These are phyloP conservation scores for Nepenthes alata DNA, from an alignment of 179 eudicot genomes.

Conservation along the genomic window DNA sequence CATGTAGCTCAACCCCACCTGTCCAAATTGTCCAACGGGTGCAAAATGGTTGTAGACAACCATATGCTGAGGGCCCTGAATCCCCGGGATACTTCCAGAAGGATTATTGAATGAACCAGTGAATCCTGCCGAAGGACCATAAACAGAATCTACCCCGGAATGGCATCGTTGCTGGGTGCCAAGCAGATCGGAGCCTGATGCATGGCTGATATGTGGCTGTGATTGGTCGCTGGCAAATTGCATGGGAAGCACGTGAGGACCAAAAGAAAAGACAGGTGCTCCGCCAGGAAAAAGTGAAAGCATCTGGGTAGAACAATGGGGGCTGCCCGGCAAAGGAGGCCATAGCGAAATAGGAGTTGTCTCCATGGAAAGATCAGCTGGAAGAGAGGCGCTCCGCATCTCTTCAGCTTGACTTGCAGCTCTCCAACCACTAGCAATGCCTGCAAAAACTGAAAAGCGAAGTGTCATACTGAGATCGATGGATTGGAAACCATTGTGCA, in stretches of 20 bases:
- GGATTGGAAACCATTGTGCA: no score
- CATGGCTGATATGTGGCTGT: slow-evolving; percentile 48
- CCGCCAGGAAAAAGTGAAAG: slow-evolving; percentile 69
- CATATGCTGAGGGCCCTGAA: slow-evolving; percentile 88
- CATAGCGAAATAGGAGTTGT: slow-evolving; percentile 80
- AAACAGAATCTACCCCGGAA: slow-evolving; percentile 77
- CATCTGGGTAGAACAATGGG: slow-evolving; percentile 64
- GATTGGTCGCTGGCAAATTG: slow-evolving; percentile 56
- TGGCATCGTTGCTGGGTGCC: slow-evolving; percentile 86
- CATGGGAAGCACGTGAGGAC: slow-evolving; percentile 35
- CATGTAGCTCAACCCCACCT: slow-evolving; percentile 95
- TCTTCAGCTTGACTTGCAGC: slow-evolving; percentile 52
- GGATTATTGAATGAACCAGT: slow-evolving; percentile 74
- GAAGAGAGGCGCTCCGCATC: slow-evolving; percentile 65
- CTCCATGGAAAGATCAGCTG: slow-evolving; percentile 95
- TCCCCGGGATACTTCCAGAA: slow-evolving; percentile 75
- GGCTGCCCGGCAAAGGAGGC: slow-evolving; percentile 91
- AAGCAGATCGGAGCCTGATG: slow-evolving; percentile 47
- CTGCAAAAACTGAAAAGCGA: slow-evolving; percentile 22
- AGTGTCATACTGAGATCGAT: background rate
- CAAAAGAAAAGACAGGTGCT: slow-evolving; percentile 66
- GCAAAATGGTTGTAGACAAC: slow-evolving; percentile 86
- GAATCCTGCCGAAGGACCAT: slow-evolving; percentile 77
- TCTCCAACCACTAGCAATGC: slow-evolving; percentile 39
- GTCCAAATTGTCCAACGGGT: slow-evolving; percentile 90